These are phyloP conservation scores for Nicotiana tomentosiformis DNA, from an alignment of 257 asterid species.

Conservation along the genomic window DNA sequence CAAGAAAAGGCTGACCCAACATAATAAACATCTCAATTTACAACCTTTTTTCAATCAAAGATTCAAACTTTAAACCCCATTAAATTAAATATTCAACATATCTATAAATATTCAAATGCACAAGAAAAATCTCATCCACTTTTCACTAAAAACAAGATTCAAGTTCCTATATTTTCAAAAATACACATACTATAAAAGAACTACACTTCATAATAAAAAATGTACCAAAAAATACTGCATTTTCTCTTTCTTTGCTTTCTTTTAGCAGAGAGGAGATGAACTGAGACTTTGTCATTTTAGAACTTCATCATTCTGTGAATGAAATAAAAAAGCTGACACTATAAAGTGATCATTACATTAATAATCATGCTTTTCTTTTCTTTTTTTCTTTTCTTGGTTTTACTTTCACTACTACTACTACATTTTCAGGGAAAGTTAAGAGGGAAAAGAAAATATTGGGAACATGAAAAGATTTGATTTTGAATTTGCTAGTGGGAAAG, in stretches of 20 bases:
- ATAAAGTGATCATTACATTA: too few species aligned
- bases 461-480: too few species aligned
- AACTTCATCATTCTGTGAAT: slow-evolving; percentile 11
- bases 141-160: slow-evolving; percentile 13
- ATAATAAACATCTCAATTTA: too few species aligned
- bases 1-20: neutral
- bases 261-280: slow-evolving; percentile 12
- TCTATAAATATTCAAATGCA: neutral
- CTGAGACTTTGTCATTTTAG: slow-evolving; percentile 35
- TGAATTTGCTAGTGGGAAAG: too few species aligned
- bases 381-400: too few species aligned
- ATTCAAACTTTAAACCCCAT: slow-evolving; percentile 3
- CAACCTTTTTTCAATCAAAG: neutral
- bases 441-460: too few species aligned
- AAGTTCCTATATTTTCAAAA: neutral
- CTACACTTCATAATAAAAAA: too few species aligned
- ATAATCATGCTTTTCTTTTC: too few species aligned
- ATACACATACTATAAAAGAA: too few species aligned
- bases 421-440: too few species aligned
- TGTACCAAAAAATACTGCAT: neutral
- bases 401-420: too few species aligned
- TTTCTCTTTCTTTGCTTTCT: neutral
- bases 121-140: neutral
- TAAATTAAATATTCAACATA: neutral
- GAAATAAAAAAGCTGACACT: slow-evolving; percentile 2